Evolutionary conservation across 495 filamentous ascomycete species (phyloP).

Genomic region (Bathelium albidoporum): DNA sequence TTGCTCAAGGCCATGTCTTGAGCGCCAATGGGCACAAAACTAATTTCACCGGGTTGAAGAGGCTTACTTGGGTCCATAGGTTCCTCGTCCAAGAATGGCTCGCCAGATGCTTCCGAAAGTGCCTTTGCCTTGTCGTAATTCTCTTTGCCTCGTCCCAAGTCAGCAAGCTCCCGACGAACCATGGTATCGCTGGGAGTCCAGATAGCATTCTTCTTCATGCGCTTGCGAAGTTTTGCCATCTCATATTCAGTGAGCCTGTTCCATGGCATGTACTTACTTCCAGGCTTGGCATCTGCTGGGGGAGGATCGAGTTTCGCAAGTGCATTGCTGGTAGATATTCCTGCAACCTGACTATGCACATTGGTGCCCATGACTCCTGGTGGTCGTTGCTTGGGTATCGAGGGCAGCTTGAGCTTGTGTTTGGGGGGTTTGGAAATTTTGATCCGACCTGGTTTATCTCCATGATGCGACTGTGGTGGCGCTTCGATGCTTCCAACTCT

Average conservation of each 20-base stretch:
- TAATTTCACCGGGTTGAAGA: conserved; percentile 41
- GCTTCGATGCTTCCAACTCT: conserved; percentile 9
- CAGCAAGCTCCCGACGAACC: conserved; percentile 78
- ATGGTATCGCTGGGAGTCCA: conserved; percentile 96
- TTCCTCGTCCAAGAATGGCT: conserved; percentile 44
- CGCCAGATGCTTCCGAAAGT: conserved; percentile 56
- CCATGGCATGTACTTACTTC: conserved; percentile 78
- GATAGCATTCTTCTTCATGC: conserved; percentile 98
- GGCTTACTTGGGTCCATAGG: conserved; percentile 32
- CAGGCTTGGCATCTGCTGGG: conserved; percentile 60
- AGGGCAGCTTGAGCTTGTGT: conserved; percentile 22
- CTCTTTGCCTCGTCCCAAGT: conserved; percentile 65
- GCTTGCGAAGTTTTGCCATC: conserved; percentile 80
- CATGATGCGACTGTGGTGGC: conserved; percentile 23
- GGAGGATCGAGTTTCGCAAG: conserved; percentile 67
- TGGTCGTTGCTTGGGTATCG: conserved; percentile 35
- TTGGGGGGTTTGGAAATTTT: conserved; percentile 21
- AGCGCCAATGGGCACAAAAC: conserved; percentile 33
- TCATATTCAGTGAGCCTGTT: conserved; percentile 82
- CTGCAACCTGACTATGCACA: conserved; percentile 43
- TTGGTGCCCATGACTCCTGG: conserved; percentile 44
- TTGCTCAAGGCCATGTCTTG: conserved; percentile 58
- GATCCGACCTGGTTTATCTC: conserved; percentile 21
- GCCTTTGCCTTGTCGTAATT: conserved; percentile 60
- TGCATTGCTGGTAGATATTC: conserved; percentile 73